Percentiles rank a stretch among this genome's conserved stretches.
Conservation (phyloP, 768 basidiomycete species). For the Naematelia encephala region DNA sequence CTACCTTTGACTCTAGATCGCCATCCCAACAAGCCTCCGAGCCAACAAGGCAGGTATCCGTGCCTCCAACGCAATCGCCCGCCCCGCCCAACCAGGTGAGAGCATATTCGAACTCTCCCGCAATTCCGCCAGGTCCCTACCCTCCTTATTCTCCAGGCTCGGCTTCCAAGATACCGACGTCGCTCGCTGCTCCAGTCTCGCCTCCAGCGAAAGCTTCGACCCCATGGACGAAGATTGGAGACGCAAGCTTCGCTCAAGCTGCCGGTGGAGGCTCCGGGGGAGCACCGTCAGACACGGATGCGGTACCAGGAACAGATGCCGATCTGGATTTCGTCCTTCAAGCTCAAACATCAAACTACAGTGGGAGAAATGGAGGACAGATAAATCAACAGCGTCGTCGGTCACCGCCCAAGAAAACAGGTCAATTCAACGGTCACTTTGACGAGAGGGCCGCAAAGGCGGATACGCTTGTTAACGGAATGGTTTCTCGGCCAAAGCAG, state of each 20-base stretch:
- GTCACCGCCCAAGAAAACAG: not conserved
- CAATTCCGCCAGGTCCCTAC: no score
- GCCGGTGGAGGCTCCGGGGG: not conserved
- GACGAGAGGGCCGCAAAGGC: not conserved
- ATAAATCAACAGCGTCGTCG: not conserved
- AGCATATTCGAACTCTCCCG: no score
- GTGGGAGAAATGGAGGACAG: not conserved
- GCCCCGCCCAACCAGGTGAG: no score
- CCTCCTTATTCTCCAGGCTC: no score
- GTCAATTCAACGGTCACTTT: not conserved
- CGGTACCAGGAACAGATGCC: not conserved
- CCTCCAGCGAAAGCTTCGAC: not conserved
- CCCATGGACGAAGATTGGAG: constrained; percentile 4
- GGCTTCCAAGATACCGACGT: not conserved
- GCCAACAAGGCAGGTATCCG: not conserved
- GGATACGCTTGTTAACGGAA: not conserved
- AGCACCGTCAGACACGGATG: not conserved
- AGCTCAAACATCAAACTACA: not conserved
- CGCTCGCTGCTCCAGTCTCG: not conserved
- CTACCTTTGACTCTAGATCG: not conserved
- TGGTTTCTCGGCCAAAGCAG: not conserved
- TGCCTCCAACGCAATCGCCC: not conserved
- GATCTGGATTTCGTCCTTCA: not conserved
- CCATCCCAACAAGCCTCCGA: no score
- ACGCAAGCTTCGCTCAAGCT: constrained; percentile 21